Evolutionary conservation across 2,329 filamentous ascomycete genomes (phyloP), one percentile per base, ranked within the genome.

Genomic region (Clonostachys byssicola): DNA sequence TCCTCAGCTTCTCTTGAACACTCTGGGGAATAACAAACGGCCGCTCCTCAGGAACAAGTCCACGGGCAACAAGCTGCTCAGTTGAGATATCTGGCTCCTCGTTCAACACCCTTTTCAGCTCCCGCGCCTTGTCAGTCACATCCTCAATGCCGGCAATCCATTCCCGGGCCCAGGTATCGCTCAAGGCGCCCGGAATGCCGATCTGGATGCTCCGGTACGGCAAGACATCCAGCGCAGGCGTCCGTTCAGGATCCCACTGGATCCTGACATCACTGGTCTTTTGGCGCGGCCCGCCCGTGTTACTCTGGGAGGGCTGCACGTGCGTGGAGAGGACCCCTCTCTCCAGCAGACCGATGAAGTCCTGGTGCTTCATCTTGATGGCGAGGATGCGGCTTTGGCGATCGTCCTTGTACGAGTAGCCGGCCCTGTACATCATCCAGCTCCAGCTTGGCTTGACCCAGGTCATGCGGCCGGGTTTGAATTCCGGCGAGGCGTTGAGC

Each of bases 361-460:
- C 62, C 2, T 61, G 64, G 44, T 72, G 76, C 20, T 64, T 73
- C 63, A 85, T 77, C 43, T 68, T 73, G 6, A 85, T 62, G 1
- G 81, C 80, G 2, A 86, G 68, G 23, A 85, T 77, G 42, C 71
- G 73, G 34, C 72, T 67, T 59, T 85, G 81, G 4, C 72, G 60
- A 0, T 59, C 33, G 50, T 81, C 77, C 54, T 85, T 85, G 59
- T 68, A 72, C 1, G 75, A 77, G 64, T 83, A 85, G 14, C 80
- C 81, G 17, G 72, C 70, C 43, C 81, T 78, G 57, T 85, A 84
- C 62, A 83, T 75, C 74, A 83, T 81, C 81, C 81, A 85, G 42
- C 69, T 65, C 73, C 80, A 85, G 49, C 73, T 78, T 0, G 80
- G 80, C 56, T 85, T 85, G 53, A 85, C 75, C 81, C 81, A 85